Conservation (phyloP, 2,329 filamentous ascomycete species). For the Aphanocladium album region DNA sequence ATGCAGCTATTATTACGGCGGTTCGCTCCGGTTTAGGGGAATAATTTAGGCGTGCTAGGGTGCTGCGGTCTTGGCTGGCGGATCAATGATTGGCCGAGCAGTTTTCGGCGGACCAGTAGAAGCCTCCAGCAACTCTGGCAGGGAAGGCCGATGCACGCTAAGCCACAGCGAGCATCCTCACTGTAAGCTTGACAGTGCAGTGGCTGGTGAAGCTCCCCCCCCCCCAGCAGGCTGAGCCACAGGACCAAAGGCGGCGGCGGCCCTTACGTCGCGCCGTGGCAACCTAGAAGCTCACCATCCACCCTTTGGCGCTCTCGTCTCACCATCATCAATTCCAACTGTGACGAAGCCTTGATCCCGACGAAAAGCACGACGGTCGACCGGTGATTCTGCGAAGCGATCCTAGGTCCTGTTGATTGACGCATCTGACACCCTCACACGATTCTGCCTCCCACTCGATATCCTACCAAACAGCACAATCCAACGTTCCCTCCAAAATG, state of each 20-base stretch:
- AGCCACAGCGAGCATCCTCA: background rate
- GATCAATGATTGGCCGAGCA: conserved; percentile 15
- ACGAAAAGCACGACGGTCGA: background rate
- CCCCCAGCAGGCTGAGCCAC: conserved; percentile 1
- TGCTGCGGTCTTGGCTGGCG: conserved; percentile 9
- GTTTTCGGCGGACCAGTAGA: conserved; percentile 4
- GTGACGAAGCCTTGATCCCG: background rate
- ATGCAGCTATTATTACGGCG: conserved; percentile 8
- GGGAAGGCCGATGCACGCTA: background rate
- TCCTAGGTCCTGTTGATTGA: background rate
- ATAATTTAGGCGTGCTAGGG: background rate
- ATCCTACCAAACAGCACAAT: background rate
- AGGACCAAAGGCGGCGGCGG: background rate
- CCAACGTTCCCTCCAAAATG: conserved; percentile 33
- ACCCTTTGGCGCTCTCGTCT: background rate
- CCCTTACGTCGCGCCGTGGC: conserved; percentile 32
- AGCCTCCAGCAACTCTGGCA: conserved; percentile 5
- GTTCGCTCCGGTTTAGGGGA: conserved; percentile 16
- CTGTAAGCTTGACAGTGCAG: background rate
- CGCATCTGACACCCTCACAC: no score
- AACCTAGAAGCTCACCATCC: conserved; percentile 26
- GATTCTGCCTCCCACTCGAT: background rate
- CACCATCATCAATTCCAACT: conserved; percentile 5
- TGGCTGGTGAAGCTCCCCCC: conserved; percentile 7
- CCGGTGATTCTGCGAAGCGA: background rate